Percentiles rank a stretch among this genome's conserved stretches.
These are phyloP conservation scores for Aquilaria sinensis DNA, from an alignment of 345 rosid genomes.

Conservation along the genomic window DNA sequence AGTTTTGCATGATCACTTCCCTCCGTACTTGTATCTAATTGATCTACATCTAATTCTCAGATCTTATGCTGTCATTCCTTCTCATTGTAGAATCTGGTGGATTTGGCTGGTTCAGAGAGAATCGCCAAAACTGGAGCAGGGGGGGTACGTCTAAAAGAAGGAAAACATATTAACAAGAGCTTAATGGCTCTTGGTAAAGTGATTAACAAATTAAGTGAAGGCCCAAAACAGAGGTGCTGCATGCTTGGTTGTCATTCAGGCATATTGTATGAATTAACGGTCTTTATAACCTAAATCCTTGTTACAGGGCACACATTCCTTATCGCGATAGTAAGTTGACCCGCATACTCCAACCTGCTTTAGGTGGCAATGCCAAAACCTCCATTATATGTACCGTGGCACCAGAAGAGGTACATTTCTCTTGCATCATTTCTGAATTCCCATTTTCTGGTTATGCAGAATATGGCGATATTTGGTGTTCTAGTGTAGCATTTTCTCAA, in stretches of 20 bases:
- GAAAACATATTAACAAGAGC: conserved; percentile 92
- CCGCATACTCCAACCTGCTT: conserved; percentile 96
- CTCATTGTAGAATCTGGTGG: conserved; percentile 67
- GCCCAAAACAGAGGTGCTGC: conserved; percentile 63
- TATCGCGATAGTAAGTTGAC: conserved; percentile 98
- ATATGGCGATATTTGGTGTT: conserved; percentile 1
- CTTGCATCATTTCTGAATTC: not conserved
- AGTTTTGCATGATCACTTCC: not conserved
- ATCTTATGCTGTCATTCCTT: conserved; percentile 5
- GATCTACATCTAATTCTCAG: not conserved
- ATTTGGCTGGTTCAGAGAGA: conserved; percentile 92
- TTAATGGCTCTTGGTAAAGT: conserved; percentile 96
- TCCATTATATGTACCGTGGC: conserved; percentile 95
- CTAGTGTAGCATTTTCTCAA: conserved; percentile 1
- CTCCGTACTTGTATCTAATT: conserved; percentile 1
- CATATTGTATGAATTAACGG: not conserved
- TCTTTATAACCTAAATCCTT: conserved; percentile 1
- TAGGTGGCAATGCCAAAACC: conserved; percentile 97
- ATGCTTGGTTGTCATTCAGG: no score
- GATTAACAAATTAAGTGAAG: conserved; percentile 86
- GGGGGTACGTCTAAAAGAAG: conserved; percentile 90
- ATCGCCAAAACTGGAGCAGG: conserved; percentile 95
- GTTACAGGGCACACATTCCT: conserved; percentile 83
- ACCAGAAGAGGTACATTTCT: conserved; percentile 80
- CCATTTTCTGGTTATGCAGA: not conserved